Base-by-base conservation (phyloP, 345 rosid genomes). In the thale cress (Arabidopsis thaliana) region DNA sequence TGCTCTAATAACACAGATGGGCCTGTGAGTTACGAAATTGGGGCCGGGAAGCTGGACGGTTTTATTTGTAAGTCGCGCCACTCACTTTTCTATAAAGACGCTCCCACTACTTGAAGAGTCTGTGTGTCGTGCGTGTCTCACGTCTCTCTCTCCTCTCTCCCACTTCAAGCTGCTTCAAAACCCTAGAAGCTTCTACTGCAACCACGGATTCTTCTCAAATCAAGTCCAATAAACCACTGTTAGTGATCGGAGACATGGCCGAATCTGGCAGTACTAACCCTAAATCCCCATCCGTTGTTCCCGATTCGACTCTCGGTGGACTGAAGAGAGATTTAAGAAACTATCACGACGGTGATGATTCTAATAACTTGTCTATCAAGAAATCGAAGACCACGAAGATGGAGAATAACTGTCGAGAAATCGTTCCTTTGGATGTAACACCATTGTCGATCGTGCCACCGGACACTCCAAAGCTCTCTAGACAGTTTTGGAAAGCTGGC, bases 401-500 rank as follows among this genome's bases (percentile, higher is more conserved):
- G 10, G 61, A 55, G 52, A 34, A 5, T 24, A 41, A 23, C 44
- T 49, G 74, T 44, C 28, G 37, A 8, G 38, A 1, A 0, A 12
- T 50, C 5, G 79, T 76, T 5, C 49, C 70, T 60, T 14, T 73
- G 41, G 40, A 50, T 50, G 61, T 16, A 0, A 36, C 12, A 52
- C 73, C 73, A 9, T 51, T 63, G 74, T 5, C 46, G 7, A 6
- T 59, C 23, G 62, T 52, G 65, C 63, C 57, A 33, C 13, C 73
- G 25, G 25, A 34, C 0, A 44, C 62, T 53, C 67, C 65, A 3
- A 83, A 77, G 69, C 71, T 75, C 5, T 72, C 83, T 46, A 83
- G 81, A 69, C 91, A 87, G 75, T 87, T 89, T 48, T 87, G 89
- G 94, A 84, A 82, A 79, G 90, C 88, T 1, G 88, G 87, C 25